Evolutionary conservation across 164 flowering plant genomes (phyloP).

Genomic region (Macadamia integrifolia): DNA sequence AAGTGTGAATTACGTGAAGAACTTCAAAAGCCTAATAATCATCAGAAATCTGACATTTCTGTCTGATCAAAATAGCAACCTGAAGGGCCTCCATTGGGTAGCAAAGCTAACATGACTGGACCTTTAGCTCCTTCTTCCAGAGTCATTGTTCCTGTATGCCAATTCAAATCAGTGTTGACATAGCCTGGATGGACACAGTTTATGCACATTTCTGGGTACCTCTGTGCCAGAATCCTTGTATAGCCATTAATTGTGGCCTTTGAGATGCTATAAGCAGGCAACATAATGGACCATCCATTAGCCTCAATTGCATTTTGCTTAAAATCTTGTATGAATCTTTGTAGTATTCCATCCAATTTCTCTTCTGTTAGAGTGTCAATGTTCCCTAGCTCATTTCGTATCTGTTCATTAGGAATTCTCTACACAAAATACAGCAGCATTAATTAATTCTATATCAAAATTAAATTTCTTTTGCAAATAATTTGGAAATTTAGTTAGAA

Average conservation of each 20-base stretch:
- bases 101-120: slow-evolving; percentile 43
- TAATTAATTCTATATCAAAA: not conserved
- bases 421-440: slow-evolving; percentile 10
- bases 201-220: slow-evolving; percentile 42
- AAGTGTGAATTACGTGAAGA: too few relatives aligned
- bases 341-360: slow-evolving; percentile 33
- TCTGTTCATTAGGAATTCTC: slow-evolving; percentile 41
- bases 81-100: slow-evolving; percentile 49
- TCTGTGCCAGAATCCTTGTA: slow-evolving; percentile 50
- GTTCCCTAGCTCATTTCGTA: slow-evolving; percentile 37
- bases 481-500: too few relatives aligned
- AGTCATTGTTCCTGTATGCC: slow-evolving; percentile 49
- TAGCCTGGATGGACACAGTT: slow-evolving; percentile 68
- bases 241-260: slow-evolving; percentile 52
- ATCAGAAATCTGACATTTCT: slow-evolving; percentile 31
- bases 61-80: slow-evolving; percentile 53
- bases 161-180: slow-evolving; percentile 49
- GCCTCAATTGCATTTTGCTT: slow-evolving; percentile 32
- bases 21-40: not conserved
- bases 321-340: slow-evolving; percentile 36
- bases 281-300: slow-evolving; percentile 53
- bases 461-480: not conserved
- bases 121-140: slow-evolving; percentile 55
- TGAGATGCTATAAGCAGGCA: slow-evolving; percentile 53
- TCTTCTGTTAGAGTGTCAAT: slow-evolving; percentile 39